Evolutionary conservation across 2,329 filamentous ascomycete genomes (phyloP).

Genomic region (Phialophora macrospora): DNA sequence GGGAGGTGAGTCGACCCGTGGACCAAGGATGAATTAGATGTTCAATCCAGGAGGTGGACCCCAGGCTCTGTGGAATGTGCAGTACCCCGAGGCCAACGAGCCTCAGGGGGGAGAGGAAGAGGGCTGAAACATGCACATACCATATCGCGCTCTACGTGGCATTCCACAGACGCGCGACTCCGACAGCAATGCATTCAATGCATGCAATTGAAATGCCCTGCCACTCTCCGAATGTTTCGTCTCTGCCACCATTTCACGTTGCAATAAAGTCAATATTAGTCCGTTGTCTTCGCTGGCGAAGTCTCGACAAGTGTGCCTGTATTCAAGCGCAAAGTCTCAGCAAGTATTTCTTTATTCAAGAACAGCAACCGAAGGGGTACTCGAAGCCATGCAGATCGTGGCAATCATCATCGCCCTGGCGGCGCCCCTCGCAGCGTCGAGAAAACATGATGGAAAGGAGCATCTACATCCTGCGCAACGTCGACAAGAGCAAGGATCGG

Average conservation of each 20-base stretch:
- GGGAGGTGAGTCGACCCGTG: conserved; percentile 9
- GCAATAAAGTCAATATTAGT: conserved; percentile 2
- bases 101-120: not conserved
- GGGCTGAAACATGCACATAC: conserved; percentile 24
- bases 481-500: conserved; percentile 16
- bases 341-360: not conserved
- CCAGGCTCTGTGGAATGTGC: conserved; percentile 7
- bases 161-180: conserved; percentile 20
- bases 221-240: not conserved
- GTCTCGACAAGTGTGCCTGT: not conserved
- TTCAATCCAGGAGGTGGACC: conserved; percentile 11
- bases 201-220: conserved; percentile 16
- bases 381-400: conserved; percentile 19
- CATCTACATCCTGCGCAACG: conserved; percentile 27
- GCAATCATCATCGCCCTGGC: conserved; percentile 17
- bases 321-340: too few relatives aligned
- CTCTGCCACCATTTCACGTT: conserved; percentile 4
- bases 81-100: not conserved
- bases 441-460: conserved; percentile 23
- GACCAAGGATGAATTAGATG: conserved; percentile 19
- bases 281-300: conserved; percentile 15
- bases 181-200: not conserved
- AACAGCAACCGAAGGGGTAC: not conserved
- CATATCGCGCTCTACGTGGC: conserved; percentile 13
- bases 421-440: conserved; percentile 8